phyloP scores from a whole-genome alignment of 768 basidiomycete genomes.

The Suillus luteus region DNA sequence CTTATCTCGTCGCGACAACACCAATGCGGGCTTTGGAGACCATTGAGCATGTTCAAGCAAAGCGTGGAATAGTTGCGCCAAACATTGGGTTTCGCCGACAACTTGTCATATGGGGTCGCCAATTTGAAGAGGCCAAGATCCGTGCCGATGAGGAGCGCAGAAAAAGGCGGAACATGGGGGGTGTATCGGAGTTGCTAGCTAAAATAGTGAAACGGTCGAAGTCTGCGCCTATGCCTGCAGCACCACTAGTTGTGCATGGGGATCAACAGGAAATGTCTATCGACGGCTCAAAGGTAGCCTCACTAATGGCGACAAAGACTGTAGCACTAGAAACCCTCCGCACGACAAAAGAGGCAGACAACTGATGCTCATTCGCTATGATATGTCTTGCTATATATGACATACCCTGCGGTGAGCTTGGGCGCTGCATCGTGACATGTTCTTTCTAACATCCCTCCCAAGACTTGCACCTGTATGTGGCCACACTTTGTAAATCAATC shows the following conservation, averaged over 20 bases:
- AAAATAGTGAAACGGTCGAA: conserved; percentile 7
- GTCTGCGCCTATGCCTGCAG: neutral
- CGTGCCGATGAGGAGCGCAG: conserved; percentile 21
- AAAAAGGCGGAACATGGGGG: conserved; percentile 12
- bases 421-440: neutral
- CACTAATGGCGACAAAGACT: neutral
- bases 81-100: conserved; percentile 70
- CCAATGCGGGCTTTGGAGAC: conserved; percentile 56
- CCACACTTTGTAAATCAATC: neutral
- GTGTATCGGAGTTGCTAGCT: conserved; percentile 15
- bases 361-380: neutral
- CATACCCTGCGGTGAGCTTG: neutral
- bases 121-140: conserved; percentile 30
- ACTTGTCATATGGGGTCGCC: conserved; percentile 41
- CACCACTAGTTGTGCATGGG: neutral
- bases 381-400: neutral
- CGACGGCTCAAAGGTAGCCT: neutral
- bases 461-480: neutral
- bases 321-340: neutral
- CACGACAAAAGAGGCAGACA: neutral
- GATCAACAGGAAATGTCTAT: neutral
- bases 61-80: conserved; percentile 62
- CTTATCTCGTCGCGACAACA: conserved; percentile 59
- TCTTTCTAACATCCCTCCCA: neutral
- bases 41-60: conserved; percentile 53